Conservation (phyloP, 768 basidiomycete genomes). For the Podaxis carcinomalis region DNA sequence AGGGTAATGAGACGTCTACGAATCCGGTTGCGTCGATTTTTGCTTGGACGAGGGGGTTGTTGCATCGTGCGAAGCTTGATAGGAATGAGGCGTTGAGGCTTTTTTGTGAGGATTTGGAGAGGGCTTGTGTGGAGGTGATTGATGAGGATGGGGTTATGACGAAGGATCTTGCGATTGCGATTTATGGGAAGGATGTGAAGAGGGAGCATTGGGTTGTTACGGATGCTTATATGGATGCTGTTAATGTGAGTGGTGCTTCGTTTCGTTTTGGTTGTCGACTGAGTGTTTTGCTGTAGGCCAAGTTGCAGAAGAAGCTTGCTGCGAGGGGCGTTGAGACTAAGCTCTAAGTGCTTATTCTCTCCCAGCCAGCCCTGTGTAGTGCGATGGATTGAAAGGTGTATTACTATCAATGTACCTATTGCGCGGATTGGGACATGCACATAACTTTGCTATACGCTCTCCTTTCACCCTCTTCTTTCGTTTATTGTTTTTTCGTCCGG, state of each 20-base stretch:
- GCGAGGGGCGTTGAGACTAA: not conserved
- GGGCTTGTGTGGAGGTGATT: conserved; percentile 86
- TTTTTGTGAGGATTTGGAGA: conserved; percentile 82
- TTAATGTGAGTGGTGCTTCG: conserved; percentile 60
- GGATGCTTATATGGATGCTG: conserved; percentile 88
- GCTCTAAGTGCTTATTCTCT: not conserved
- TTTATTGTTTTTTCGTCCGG: too few relatives aligned
- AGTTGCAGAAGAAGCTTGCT: not conserved
- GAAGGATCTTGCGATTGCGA: conserved; percentile 93
- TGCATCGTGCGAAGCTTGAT: conserved; percentile 92
- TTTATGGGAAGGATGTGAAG: conserved; percentile 88
- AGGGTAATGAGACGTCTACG: conserved; percentile 96
- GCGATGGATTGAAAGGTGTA: not conserved
- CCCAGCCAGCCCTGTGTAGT: too few relatives aligned
- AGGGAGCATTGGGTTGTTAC: conserved; percentile 97
- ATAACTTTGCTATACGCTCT: not conserved
- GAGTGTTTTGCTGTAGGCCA: not conserved
- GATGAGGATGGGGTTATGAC: conserved; percentile 92
- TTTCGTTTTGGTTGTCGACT: not conserved
- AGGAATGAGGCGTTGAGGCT: conserved; percentile 64
- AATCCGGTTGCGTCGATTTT: conserved; percentile 99
- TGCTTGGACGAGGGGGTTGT: conserved; percentile 94
- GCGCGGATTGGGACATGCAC: not conserved
- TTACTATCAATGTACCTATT: not conserved
- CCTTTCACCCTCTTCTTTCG: too few relatives aligned